Evolutionary conservation across 352 stramenopile genomes (phyloP).

Genomic region (Globisporangium irregulare): DNA sequence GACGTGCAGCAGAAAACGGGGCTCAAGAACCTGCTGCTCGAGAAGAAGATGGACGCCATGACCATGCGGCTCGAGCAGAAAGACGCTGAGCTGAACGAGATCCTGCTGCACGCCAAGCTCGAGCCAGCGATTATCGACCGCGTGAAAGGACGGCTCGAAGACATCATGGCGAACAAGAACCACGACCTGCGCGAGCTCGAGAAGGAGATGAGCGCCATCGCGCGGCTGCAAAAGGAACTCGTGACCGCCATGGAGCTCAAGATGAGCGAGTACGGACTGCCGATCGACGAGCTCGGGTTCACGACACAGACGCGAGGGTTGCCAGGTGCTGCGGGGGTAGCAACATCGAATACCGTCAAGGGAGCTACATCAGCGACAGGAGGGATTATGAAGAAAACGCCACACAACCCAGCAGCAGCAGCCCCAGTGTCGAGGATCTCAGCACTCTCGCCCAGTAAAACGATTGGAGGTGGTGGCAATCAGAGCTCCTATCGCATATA

Average conservation of each 20-base stretch:
- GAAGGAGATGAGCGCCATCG: slow-evolving; percentile 66
- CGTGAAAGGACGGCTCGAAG: slow-evolving; percentile 84
- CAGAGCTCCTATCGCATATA: slow-evolving; percentile 9
- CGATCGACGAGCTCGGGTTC: slow-evolving; percentile 88
- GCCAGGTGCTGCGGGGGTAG: slow-evolving; percentile 9
- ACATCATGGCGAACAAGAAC: slow-evolving; percentile 90
- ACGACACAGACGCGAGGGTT: slow-evolving; percentile 28
- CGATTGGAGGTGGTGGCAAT: background rate
- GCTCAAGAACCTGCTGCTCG: slow-evolving; percentile 93
- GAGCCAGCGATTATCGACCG: slow-evolving; percentile 79
- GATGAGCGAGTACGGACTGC: slow-evolving; percentile 89
- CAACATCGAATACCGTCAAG: background rate
- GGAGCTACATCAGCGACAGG: background rate
- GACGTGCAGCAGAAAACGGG: slow-evolving; percentile 92
- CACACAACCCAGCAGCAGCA: background rate
- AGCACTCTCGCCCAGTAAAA: slow-evolving; percentile 8
- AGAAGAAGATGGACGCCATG: slow-evolving; percentile 92
- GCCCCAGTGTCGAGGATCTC: background rate
- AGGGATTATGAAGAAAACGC: slow-evolving; percentile 14
- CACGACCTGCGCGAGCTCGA: slow-evolving; percentile 81
- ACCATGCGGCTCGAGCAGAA: slow-evolving; percentile 86
- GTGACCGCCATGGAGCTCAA: slow-evolving; percentile 80
- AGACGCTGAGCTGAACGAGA: slow-evolving; percentile 91
- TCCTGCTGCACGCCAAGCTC: slow-evolving; percentile 89
- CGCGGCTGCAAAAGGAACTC: slow-evolving; percentile 80